phyloP scores from a whole-genome alignment of 83 land plant genomes.

The Diphasiastrum complanatum region DNA sequence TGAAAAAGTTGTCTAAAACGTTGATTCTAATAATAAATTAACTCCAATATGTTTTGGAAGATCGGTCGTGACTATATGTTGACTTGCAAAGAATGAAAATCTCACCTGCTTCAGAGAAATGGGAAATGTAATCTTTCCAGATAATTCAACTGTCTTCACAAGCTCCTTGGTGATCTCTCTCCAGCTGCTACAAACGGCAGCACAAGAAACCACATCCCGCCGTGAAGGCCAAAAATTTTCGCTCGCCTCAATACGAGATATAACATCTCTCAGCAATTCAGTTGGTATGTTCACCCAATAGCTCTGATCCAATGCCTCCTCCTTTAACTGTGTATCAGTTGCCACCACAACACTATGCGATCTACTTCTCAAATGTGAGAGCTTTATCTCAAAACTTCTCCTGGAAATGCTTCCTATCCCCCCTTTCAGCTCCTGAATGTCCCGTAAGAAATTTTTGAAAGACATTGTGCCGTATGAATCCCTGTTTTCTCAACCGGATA shows the following conservation, averaged over 20 bases:
- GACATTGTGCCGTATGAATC: neutral
- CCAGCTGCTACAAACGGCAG: constrained; percentile 17
- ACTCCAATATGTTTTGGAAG: too few relatives aligned
- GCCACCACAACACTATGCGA: neutral
- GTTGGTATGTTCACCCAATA: constrained; percentile 12
- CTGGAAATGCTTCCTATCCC: constrained; percentile 13
- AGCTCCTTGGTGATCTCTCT: constrained; percentile 16
- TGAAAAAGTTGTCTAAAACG: too few relatives aligned
- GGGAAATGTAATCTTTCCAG: constrained; percentile 16
- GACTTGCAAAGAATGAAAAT: too few relatives aligned
- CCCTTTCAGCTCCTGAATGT: constrained; percentile 14
- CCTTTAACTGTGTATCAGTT: neutral
- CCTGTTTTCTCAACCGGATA: neutral
- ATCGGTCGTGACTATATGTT: too few relatives aligned
- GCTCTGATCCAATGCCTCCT: neutral
- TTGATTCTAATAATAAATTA: too few relatives aligned
- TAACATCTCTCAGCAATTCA: constrained; percentile 8
- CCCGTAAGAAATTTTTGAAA: constrained; percentile 6
- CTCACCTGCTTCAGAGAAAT: constrained; percentile 14
- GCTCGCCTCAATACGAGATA: constrained; percentile 5
- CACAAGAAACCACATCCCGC: constrained; percentile 7
- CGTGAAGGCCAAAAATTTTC: constrained; percentile 5
- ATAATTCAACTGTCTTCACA: constrained; percentile 5
- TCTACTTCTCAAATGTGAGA: neutral
- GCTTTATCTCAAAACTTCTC: constrained; percentile 10